Evolutionary conservation across 768 basidiomycete species (phyloP).

Genomic region (Collybia nuda): DNA sequence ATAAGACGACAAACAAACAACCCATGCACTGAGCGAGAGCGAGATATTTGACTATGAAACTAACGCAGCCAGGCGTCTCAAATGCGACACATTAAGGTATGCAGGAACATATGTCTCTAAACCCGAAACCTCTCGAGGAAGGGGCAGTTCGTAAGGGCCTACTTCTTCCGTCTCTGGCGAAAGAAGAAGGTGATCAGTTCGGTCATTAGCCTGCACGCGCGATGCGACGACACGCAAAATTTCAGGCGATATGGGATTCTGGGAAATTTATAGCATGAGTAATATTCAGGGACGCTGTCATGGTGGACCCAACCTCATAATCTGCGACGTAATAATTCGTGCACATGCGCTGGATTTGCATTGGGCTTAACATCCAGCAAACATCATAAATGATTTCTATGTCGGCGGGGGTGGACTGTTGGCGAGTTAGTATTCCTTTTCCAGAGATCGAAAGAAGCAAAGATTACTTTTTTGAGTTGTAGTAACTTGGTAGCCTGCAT

Average conservation of each 20-base stretch:
- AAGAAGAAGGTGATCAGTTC: slow-evolving; percentile 94
- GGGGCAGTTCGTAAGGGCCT: slow-evolving; percentile 89
- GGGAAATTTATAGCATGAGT: slow-evolving; percentile 6
- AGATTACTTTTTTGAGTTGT: slow-evolving; percentile 88
- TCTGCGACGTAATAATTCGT: slow-evolving; percentile 99
- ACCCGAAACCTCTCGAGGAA: slow-evolving; percentile 92
- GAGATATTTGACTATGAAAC: slow-evolving; percentile 56
- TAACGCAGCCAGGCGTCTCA: slow-evolving; percentile 83
- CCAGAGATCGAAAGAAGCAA: background rate
- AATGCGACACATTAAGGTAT: slow-evolving; percentile 86
- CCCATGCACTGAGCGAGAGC: slow-evolving; percentile 14
- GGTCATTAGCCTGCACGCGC: slow-evolving; percentile 93
- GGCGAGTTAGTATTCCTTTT: background rate
- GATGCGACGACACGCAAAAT: slow-evolving; percentile 96
- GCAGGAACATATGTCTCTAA: slow-evolving; percentile 96
- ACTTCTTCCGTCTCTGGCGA: slow-evolving; percentile 98
- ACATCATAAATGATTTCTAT: slow-evolving; percentile 99
- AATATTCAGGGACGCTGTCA: background rate
- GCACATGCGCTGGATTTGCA: slow-evolving; percentile 99
- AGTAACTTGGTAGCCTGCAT: slow-evolving; percentile 99
- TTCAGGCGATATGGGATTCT: slow-evolving; percentile 97
- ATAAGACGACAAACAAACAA: slow-evolving; percentile 32
- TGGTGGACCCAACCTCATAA: slow-evolving; percentile 86
- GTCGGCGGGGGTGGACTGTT: slow-evolving; percentile 85
- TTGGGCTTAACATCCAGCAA: slow-evolving; percentile 99